Evolutionary conservation across 306 rosid species (phyloP).

Genomic region (Castanea mollissima): DNA sequence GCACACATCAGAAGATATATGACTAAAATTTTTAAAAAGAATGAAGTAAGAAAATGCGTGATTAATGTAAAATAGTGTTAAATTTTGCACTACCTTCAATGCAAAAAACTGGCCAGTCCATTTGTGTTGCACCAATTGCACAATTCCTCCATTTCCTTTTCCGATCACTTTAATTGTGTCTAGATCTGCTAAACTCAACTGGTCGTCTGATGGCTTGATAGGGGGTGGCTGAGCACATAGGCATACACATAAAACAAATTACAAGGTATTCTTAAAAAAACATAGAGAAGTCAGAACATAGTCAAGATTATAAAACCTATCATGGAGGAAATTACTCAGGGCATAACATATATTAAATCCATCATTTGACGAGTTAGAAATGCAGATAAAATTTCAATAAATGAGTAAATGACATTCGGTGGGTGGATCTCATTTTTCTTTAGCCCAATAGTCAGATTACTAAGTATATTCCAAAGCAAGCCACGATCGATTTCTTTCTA

Average conservation of each 20-base stretch:
- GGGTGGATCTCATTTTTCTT: not conserved
- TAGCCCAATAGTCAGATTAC: not conserved
- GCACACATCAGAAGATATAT: not conserved
- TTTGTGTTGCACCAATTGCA: conserved; percentile 96
- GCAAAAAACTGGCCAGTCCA: conserved; percentile 99
- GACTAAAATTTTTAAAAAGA: conserved; percentile 2
- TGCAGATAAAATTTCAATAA: not conserved
- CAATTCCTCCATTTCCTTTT: conserved; percentile 90
- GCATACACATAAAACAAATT: conserved; percentile 23
- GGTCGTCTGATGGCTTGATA: conserved; percentile 75
- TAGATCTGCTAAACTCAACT: conserved; percentile 70
- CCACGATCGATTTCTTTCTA: not conserved
- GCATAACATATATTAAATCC: not conserved
- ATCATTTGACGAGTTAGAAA: not conserved
- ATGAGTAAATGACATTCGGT: not conserved
- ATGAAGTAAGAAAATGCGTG: conserved; percentile 3
- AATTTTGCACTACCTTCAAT: conserved; percentile 61
- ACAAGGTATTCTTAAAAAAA: not conserved
- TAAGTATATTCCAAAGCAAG: not conserved
- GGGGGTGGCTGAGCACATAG: conserved; percentile 78
- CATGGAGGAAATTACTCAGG: not conserved
- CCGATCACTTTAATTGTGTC: conserved; percentile 86
- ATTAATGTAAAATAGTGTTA: conserved; percentile 12
- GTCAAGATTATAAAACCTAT: not conserved
- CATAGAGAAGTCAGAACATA: too few relatives aligned